Percentiles rank a stretch among this genome's conserved stretches.
phyloP scores from a whole-genome alignment of 768 basidiomycete species.

The Boletus speciosus region DNA sequence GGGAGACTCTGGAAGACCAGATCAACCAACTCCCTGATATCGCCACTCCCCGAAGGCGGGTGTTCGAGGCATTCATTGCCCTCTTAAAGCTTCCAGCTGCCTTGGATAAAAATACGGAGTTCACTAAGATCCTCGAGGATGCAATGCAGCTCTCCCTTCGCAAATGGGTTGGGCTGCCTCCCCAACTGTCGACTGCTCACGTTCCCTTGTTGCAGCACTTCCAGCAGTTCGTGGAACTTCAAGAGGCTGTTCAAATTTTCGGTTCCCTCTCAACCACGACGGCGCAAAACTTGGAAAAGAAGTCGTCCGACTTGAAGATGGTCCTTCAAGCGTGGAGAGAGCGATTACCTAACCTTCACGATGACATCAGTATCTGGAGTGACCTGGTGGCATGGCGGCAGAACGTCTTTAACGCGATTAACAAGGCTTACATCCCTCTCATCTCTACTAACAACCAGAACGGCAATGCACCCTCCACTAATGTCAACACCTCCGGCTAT shows the following conservation, averaged over 20 bases:
- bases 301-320: slow-evolving; percentile 93
- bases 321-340: slow-evolving; percentile 97
- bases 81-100: slow-evolving; percentile 81
- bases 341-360: slow-evolving; percentile 89
- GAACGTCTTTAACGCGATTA: slow-evolving; percentile 96
- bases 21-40: slow-evolving; percentile 79
- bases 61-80: slow-evolving; percentile 95
- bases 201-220: slow-evolving; percentile 94
- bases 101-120: slow-evolving; percentile 82
- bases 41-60: slow-evolving; percentile 89
- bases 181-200: slow-evolving; percentile 86
- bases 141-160: slow-evolving; percentile 94
- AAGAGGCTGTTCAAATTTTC: slow-evolving; percentile 94
- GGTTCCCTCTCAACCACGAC: slow-evolving; percentile 84
- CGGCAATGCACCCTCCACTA: slow-evolving; percentile 48
- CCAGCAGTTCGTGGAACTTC: slow-evolving; percentile 97
- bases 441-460: slow-evolving; percentile 58
- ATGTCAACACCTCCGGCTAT: slow-evolving; percentile 82
- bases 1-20: slow-evolving; percentile 74
- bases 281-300: slow-evolving; percentile 86
- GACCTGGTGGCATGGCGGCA: slow-evolving; percentile 99
- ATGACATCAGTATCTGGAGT: slow-evolving; percentile 98
- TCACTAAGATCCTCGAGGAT: slow-evolving; percentile 85
- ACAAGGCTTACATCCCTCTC: slow-evolving; percentile 91
- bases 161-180: slow-evolving; percentile 91